Conservation (phyloP, 805 yeast genomes). For the Ogataea parapolymorpha region DNA sequence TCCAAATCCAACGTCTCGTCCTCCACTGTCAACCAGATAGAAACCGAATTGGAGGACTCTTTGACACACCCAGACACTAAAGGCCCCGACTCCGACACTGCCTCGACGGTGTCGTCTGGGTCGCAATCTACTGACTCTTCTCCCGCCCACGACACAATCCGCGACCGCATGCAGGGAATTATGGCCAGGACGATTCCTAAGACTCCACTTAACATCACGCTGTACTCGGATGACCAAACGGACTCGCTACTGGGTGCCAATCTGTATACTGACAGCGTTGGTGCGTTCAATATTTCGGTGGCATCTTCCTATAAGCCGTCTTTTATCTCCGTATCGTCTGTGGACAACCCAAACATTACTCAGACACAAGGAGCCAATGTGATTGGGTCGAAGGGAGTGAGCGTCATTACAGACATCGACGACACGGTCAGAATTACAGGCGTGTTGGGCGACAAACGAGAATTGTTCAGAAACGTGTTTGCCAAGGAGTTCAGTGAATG, state of each 20-base stretch:
- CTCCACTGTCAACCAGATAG: conserved; percentile 34
- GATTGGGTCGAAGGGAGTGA: conserved; percentile 49
- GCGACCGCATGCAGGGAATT: conserved; percentile 65
- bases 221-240: conserved; percentile 48
- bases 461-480: conserved; percentile 74
- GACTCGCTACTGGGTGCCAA: conserved; percentile 30
- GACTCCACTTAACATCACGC: conserved; percentile 49
- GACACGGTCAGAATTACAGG: conserved; percentile 93
- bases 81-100: conserved; percentile 20
- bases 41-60: conserved; percentile 36
- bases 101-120: conserved; percentile 18
- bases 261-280: conserved; percentile 60
- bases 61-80: conserved; percentile 27
- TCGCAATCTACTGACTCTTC: conserved; percentile 13
- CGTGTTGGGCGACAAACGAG: conserved; percentile 82
- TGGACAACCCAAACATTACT: conserved; percentile 44
- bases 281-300: conserved; percentile 57
- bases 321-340: conserved; percentile 48
- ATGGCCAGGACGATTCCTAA: conserved; percentile 63
- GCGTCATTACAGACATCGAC: conserved; percentile 86
- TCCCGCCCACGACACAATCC: conserved; percentile 37
- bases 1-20: conserved; percentile 37
- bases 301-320: conserved; percentile 60
- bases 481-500: conserved; percentile 63
- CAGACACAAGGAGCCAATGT: conserved; percentile 44